A percentile compares a stretch with the other conserved stretches of the same genome.
Conservation (phyloP, 2,329 filamentous ascomycete species). For the Aureobasidium sp. region DNA sequence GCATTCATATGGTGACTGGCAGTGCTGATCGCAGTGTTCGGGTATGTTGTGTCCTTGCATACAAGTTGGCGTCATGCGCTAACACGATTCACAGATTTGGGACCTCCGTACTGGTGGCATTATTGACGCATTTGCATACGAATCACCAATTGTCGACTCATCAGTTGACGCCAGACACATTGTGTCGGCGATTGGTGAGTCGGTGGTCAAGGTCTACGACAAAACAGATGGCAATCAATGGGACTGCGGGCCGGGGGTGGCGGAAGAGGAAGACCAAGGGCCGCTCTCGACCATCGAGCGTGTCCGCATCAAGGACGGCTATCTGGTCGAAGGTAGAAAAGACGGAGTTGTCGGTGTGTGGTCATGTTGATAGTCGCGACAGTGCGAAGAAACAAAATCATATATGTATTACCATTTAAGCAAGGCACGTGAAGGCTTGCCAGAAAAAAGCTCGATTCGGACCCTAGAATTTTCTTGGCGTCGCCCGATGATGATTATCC, state of each 20-base stretch:
- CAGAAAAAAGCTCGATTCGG: background rate
- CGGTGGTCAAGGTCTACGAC: conserved; percentile 96
- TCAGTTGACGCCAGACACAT: conserved; percentile 93
- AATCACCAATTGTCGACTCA: conserved; percentile 86
- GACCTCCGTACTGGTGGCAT: conserved; percentile 94
- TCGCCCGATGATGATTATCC: background rate
- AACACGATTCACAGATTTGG: conserved; percentile 68
- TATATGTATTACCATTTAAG: background rate
- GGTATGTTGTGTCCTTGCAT: conserved; percentile 52
- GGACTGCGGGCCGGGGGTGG: conserved; percentile 84
- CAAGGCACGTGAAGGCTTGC: conserved; percentile 3
- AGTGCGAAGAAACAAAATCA: background rate
- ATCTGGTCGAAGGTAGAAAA: conserved; percentile 80
- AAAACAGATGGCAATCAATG: conserved; percentile 93
- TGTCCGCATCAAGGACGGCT: conserved; percentile 88
- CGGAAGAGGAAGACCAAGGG: conserved; percentile 52
- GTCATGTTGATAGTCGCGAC: conserved; percentile 55
- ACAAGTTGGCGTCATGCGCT: background rate
- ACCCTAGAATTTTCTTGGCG: background rate
- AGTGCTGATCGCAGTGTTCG: conserved; percentile 88
- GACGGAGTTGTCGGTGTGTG: conserved; percentile 88
- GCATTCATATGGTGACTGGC: conserved; percentile 88
- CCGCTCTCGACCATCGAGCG: conserved; percentile 59
- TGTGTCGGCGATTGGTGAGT: conserved; percentile 80
- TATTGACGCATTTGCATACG: conserved; percentile 92